Conservation (phyloP, 75 land plant species). For the Isoetes taiwanensis region DNA sequence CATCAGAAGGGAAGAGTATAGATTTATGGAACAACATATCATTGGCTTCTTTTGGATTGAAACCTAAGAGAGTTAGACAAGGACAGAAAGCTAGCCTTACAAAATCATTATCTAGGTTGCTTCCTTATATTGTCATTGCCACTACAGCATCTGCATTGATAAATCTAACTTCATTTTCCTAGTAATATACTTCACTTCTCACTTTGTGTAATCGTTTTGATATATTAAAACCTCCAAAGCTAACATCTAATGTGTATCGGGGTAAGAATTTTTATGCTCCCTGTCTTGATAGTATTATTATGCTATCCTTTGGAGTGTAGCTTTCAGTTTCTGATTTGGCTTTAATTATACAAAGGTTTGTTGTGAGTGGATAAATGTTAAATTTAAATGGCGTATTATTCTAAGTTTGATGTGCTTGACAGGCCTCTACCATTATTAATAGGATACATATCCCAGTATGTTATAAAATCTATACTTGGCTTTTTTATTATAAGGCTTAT, state of each 20-base stretch:
- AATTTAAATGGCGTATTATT: too few species aligned
- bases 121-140: conserved; percentile 1
- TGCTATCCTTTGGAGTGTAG: background rate
- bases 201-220: background rate
- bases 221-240: too few species aligned
- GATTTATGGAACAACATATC: too few species aligned
- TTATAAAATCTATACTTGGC: background rate
- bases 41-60: conserved; percentile 7
- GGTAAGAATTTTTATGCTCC: background rate
- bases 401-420: background rate
- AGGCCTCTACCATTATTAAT: conserved; percentile 3
- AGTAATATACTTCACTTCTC: too few species aligned
- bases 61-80: background rate
- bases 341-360: background rate
- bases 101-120: background rate
- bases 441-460: background rate
- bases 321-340: conserved; percentile 3
- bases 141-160: background rate
- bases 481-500: background rate
- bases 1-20: too few species aligned
- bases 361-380: too few species aligned
- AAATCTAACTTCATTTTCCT: background rate
- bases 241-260: background rate
- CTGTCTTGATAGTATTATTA: background rate
- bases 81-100: background rate